Percentiles rank a stretch among this genome's conserved stretches.
Conservation (phyloP, 1,139 yeast genomes). For the Yamadazyma jaroonii region DNA sequence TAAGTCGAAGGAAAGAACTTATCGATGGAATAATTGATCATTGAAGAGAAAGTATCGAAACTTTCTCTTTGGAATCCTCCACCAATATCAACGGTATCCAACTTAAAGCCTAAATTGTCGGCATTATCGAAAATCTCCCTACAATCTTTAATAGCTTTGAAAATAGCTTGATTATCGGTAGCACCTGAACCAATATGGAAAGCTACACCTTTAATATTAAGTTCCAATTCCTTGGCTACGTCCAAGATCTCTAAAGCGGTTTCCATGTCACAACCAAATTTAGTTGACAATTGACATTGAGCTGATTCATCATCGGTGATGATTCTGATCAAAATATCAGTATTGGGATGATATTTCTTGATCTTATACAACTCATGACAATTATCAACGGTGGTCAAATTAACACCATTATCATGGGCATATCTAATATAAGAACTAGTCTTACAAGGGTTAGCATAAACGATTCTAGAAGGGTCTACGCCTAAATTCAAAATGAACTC, state of each 20-base stretch:
- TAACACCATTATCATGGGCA: slow-evolving; percentile 55
- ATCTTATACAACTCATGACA: slow-evolving; percentile 79
- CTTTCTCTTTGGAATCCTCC: slow-evolving; percentile 83
- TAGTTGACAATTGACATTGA: slow-evolving; percentile 81
- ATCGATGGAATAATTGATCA: slow-evolving; percentile 56
- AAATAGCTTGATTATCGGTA: slow-evolving; percentile 64
- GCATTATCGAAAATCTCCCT: slow-evolving; percentile 67
- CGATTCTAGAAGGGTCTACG: slow-evolving; percentile 61
- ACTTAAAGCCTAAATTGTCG: slow-evolving; percentile 36
- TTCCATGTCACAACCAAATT: slow-evolving; percentile 77
- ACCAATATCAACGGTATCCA: slow-evolving; percentile 77
- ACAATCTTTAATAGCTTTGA: slow-evolving; percentile 73
- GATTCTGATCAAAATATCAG: slow-evolving; percentile 73
- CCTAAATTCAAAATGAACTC: slow-evolving; percentile 62
- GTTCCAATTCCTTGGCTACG: slow-evolving; percentile 57
- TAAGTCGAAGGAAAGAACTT: slow-evolving; percentile 52
- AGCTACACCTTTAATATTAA: slow-evolving; percentile 79
- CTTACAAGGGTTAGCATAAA: slow-evolving; percentile 95
- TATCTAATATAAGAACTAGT: slow-evolving; percentile 75
- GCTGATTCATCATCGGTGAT: slow-evolving; percentile 90
- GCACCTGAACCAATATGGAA: slow-evolving; percentile 98
- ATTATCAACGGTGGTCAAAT: slow-evolving; percentile 87
- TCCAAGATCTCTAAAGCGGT: slow-evolving; percentile 57
- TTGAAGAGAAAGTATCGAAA: slow-evolving; percentile 59
- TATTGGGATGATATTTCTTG: slow-evolving; percentile 61